Evolutionary conservation across 331 rosid genomes (phyloP), one percentile per base, ranked within the genome.

Genomic region (Acacia concinna): DNA sequence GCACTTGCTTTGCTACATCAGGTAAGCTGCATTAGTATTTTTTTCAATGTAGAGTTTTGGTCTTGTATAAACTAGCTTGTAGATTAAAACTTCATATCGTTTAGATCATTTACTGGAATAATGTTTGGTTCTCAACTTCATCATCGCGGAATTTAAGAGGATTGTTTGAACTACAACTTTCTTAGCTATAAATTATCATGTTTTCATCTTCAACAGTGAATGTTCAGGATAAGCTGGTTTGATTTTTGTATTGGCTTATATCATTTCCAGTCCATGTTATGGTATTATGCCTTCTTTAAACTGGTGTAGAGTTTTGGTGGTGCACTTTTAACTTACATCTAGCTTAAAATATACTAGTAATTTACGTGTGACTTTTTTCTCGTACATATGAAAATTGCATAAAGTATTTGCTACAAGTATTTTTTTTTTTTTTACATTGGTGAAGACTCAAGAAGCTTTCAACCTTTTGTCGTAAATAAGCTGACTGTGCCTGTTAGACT

Each of bases 1-100:
- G 98, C 97, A 6, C 84, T 91, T 76, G 97, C 90, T 84, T 85
- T 93, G 87, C 91, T 95, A 78, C 97, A 90, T 84, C 93, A 91
- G 97, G 97, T 93, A 75, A 74, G 86, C 65, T 38, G 60, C 52
- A 28, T 72, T 68, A 54, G 69, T 78, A 73, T 34, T 35, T 37
- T 37, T 7, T 7, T 11, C 11, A 31, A 25, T 44, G 40, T 17
- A 78, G 27, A 72, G 46, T n/a, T 54, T 47, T 40, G 70, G 68
- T 66, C 59, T 73, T 37, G 52, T 68, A n/a, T n/a, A 44, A 35
- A 72, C 31, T 67, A 82, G 57, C n/a, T 66, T 31, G 18, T 23
- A 46, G 51, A 64, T 21, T 74, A 72, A 75, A 79, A 46, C 52
- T 71, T 11, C 15, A 35, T 46, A 70, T 57, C 34, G 75, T 34